phyloP scores from a whole-genome alignment of 306 rosid genomes.

The Rubus parviflorus region DNA sequence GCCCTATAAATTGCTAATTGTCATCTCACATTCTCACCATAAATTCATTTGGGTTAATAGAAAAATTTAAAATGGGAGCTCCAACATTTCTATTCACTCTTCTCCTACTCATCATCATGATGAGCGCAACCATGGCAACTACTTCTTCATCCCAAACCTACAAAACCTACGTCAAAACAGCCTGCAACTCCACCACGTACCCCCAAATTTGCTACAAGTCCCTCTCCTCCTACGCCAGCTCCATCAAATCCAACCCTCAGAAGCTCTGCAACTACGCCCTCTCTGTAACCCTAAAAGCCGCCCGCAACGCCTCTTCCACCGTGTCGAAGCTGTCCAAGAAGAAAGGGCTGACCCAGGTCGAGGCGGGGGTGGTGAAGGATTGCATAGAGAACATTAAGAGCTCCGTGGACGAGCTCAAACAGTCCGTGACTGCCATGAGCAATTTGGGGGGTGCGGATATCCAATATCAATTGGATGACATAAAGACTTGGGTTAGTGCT shows the following conservation, averaged over 20 bases:
- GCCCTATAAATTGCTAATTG: background rate
- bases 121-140: conserved; percentile 4
- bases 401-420: conserved; percentile 23
- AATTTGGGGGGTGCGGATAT: background rate
- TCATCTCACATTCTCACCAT: background rate
- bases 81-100: background rate
- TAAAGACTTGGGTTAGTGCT: conserved; percentile 44
- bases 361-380: conserved; percentile 32
- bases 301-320: conserved; percentile 22
- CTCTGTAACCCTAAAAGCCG: conserved; percentile 34
- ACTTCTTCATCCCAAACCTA: conserved; percentile 1
- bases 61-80: conserved; percentile 6
- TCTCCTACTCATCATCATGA: background rate
- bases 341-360: conserved; percentile 2
- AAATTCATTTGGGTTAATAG: background rate
- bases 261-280: conserved; percentile 44
- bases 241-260: conserved; percentile 41
- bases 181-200: conserved; percentile 37
- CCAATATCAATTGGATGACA: conserved; percentile 11
- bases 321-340: conserved; percentile 19
- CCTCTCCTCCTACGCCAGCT: conserved; percentile 39
- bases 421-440: background rate
- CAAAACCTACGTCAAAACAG: conserved; percentile 14
- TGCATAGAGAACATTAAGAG: conserved; percentile 34
- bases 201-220: conserved; percentile 44